Conservation (phyloP, 768 basidiomycete species). For the Pholiota molesta region DNA sequence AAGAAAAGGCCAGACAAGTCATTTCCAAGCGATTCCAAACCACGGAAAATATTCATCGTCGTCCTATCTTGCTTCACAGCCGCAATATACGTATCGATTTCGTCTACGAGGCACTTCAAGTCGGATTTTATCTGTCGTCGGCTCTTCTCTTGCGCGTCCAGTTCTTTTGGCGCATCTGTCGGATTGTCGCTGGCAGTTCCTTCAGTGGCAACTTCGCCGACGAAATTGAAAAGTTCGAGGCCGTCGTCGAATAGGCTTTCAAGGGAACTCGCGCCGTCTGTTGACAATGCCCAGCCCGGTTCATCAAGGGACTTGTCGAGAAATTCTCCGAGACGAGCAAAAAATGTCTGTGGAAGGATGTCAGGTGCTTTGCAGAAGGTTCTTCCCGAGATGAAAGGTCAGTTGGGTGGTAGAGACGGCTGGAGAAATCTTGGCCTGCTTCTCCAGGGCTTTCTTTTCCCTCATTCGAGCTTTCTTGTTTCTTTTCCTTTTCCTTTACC, state of each 20-base stretch:
- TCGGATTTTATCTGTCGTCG: conserved; percentile 20
- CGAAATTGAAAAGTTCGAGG: conserved; percentile 22
- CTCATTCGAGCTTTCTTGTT: conserved; percentile 18
- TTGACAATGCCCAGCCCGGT: conserved; percentile 26
- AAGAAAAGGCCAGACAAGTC: conserved; percentile 18
- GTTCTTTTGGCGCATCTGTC: background rate
- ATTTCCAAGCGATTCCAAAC: conserved; percentile 17
- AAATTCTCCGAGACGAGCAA: conserved; percentile 24
- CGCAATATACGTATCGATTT: conserved; percentile 21
- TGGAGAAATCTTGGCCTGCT: conserved; percentile 1
- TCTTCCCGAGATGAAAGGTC: conserved; percentile 5
- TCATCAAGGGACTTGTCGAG: conserved; percentile 26
- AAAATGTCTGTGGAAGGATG: conserved; percentile 21
- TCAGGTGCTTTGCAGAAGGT: background rate
- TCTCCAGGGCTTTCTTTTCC: conserved; percentile 12
- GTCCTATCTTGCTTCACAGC: conserved; percentile 26
- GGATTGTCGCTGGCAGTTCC: conserved; percentile 3
- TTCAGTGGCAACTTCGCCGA: conserved; percentile 19
- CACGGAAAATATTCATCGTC: conserved; percentile 26
- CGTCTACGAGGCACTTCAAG: conserved; percentile 17
- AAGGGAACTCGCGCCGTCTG: conserved; percentile 17
- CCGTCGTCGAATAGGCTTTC: conserved; percentile 26
- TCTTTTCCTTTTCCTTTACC: conserved; percentile 12
- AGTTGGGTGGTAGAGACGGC: conserved; percentile 2
- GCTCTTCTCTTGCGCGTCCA: conserved; percentile 7